Conservation (phyloP, 2,329 filamentous ascomycete species). For the Aspergillus floridensis region DNA sequence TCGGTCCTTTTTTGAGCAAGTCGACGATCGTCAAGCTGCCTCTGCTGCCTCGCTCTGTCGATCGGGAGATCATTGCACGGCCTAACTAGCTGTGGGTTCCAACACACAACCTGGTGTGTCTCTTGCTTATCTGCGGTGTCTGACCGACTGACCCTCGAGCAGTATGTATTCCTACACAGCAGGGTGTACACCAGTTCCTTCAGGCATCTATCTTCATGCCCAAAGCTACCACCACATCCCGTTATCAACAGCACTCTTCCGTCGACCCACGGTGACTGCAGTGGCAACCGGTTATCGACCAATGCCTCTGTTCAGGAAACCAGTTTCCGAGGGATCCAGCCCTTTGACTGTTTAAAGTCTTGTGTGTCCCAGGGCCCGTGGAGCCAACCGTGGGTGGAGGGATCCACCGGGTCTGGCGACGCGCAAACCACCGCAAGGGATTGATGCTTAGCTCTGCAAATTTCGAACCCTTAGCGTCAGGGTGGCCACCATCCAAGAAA, state of each 20-base stretch:
- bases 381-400: constrained; percentile 1
- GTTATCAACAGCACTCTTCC: not conserved
- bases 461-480: not conserved
- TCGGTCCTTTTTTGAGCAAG: not conserved
- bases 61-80: not conserved
- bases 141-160: too few species aligned
- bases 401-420: not conserved
- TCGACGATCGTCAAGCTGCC: not conserved
- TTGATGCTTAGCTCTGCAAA: constrained; percentile 2
- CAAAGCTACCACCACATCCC: not conserved
- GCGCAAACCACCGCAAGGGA: constrained; percentile 8
- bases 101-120: not conserved
- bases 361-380: not conserved
- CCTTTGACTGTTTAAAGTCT: not conserved
- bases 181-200: not conserved
- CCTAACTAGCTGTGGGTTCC: not conserved
- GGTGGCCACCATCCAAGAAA: not conserved
- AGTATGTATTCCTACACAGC: too few species aligned
- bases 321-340: not conserved
- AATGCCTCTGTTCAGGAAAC: not conserved
- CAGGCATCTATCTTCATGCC: not conserved
- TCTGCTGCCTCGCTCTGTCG: not conserved
- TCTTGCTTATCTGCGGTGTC: not conserved
- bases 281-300: not conserved
- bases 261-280: not conserved